phyloP scores from a whole-genome alignment of 1,284 basidiomycete genomes.

The Tetrapyrgos nigripes region DNA sequence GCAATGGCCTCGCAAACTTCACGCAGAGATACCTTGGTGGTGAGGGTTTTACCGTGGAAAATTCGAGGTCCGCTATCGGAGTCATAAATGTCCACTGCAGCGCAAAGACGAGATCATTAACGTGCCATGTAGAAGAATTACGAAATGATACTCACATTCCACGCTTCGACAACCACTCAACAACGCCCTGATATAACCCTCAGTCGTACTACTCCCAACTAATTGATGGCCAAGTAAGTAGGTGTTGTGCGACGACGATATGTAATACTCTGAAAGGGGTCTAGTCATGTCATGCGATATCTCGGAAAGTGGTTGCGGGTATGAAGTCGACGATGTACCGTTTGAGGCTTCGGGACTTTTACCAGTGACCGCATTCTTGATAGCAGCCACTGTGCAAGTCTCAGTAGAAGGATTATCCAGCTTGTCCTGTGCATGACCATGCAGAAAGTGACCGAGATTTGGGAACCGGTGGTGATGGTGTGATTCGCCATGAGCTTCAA shows the following conservation, averaged over 20 bases:
- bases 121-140: slow-evolving; percentile 2
- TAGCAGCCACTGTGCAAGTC: neutral
- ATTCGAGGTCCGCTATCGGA: slow-evolving; percentile 86
- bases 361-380: neutral
- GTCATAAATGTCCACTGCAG: slow-evolving; percentile 91
- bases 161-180: slow-evolving; percentile 92
- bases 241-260: slow-evolving; percentile 97
- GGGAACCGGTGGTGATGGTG: neutral
- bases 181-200: slow-evolving; percentile 94
- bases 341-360: slow-evolving; percentile 49
- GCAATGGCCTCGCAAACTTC: slow-evolving; percentile 89
- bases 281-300: slow-evolving; percentile 76
- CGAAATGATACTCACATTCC: slow-evolving; percentile 67
- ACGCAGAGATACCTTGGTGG: slow-evolving; percentile 83
- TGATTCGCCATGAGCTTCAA: neutral
- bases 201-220: slow-evolving; percentile 91
- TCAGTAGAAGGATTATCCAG: neutral
- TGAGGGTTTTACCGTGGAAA: slow-evolving; percentile 93
- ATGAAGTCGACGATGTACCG: slow-evolving; percentile 59
- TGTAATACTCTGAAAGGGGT: slow-evolving; percentile 89
- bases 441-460: slow-evolving; percentile 1
- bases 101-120: slow-evolving; percentile 4
- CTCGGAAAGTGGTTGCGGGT: slow-evolving; percentile 68
- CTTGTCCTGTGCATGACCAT: neutral
- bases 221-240: slow-evolving; percentile 96